A percentile compares a stretch with the other conserved stretches of the same genome.
Evolutionary conservation across 768 basidiomycete genomes (phyloP).

Genomic region (Krasilnikovozyma curviuscula): DNA sequence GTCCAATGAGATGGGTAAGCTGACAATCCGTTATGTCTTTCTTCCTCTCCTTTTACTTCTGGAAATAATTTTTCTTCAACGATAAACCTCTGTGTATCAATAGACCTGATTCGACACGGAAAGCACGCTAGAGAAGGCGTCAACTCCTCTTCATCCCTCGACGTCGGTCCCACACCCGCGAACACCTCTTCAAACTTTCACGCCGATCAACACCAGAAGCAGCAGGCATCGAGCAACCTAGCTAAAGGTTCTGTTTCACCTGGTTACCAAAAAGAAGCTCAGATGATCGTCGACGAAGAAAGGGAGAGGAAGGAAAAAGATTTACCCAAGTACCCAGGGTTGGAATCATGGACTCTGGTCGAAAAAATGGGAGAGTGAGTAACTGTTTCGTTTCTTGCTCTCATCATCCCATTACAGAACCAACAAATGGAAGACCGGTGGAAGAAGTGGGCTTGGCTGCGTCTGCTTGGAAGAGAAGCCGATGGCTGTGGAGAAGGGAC

Average conservation of each 20-base stretch:
- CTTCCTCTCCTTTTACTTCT: background rate
- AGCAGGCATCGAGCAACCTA: constrained; percentile 14
- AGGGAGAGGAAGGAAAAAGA: constrained; percentile 47
- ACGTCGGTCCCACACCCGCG: background rate
- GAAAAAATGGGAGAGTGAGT: constrained; percentile 90
- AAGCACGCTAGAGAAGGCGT: constrained; percentile 36
- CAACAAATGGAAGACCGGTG: too few species aligned
- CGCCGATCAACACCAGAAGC: constrained; percentile 10
- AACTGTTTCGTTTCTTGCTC: constrained; percentile 1
- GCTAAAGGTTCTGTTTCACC: constrained; percentile 28
- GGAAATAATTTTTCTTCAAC: background rate
- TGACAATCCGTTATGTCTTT: constrained; percentile 3
- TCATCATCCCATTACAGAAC: constrained; percentile 5
- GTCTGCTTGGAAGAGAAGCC: too few species aligned
- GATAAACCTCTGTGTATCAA: background rate
- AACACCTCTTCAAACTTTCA: background rate
- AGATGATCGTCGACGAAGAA: constrained; percentile 57
- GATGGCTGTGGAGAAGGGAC: too few species aligned
- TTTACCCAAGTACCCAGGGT: constrained; percentile 73
- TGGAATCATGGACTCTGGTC: constrained; percentile 55
- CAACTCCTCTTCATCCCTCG: constrained; percentile 13
- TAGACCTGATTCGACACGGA: constrained; percentile 68
- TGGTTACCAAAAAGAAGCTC: constrained; percentile 31
- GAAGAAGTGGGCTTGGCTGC: too few species aligned
- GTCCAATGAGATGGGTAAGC: constrained; percentile 7